These are phyloP conservation scores for Chlorella sp. DNA, from an alignment of 139 green algal genomes.

Conservation along the genomic window DNA sequence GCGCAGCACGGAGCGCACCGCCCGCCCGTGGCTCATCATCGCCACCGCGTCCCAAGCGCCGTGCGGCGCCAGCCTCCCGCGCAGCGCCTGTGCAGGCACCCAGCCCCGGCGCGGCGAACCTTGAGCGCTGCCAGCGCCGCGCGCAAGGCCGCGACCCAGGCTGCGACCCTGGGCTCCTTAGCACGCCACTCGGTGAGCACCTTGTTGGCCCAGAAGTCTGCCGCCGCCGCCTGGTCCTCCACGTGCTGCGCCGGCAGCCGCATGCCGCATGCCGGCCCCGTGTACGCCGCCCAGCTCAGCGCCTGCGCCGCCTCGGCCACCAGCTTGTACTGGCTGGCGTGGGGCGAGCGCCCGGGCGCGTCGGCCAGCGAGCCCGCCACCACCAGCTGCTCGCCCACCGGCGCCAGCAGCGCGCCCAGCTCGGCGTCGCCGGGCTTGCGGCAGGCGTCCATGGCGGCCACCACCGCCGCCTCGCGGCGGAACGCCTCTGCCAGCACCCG, in stretches of 20 bases:
- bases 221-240: constrained; percentile 71
- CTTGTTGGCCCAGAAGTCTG: constrained; percentile 95
- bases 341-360: constrained; percentile 49
- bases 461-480: constrained; percentile 30
- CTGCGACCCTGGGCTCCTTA: constrained; percentile 57
- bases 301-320: constrained; percentile 74
- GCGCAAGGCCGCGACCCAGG: constrained; percentile 84
- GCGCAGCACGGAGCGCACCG: too few relatives aligned
- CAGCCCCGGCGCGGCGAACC: background rate
- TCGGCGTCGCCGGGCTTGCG: constrained; percentile 55
- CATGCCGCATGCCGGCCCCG: constrained; percentile 75
- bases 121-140: constrained; percentile 52
- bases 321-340: constrained; percentile 68
- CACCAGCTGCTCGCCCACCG: constrained; percentile 67
- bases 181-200: constrained; percentile 72
- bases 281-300: constrained; percentile 87
- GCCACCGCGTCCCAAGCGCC: too few relatives aligned
- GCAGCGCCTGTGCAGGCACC: background rate
- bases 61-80: background rate
- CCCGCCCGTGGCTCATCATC: too few relatives aligned
- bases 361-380: constrained; percentile 52
- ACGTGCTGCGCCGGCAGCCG: constrained; percentile 74
- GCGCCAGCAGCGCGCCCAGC: constrained; percentile 70
- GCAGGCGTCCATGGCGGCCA: constrained; percentile 45
- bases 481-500: constrained; percentile 35